Evolutionary conservation across 169 alveolate species (phyloP).

Genomic region (Babesia ovata): DNA sequence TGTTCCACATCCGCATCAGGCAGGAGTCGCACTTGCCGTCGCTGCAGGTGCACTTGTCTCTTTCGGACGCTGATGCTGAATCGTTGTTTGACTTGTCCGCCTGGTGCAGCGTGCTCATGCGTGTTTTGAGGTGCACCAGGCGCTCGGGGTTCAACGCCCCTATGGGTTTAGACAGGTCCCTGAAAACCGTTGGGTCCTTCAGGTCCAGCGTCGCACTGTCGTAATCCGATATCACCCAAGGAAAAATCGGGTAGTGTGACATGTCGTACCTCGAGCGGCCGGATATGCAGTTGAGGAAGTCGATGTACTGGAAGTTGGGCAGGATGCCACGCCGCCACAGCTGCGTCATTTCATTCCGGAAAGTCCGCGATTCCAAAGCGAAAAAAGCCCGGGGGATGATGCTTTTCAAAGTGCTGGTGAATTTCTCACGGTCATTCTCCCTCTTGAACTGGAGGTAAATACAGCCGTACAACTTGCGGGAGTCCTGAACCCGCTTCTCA

Average conservation of each 20-base stretch:
- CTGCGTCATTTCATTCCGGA: slow-evolving; percentile 73
- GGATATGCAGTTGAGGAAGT: slow-evolving; percentile 89
- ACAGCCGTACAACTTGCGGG: slow-evolving; percentile 74
- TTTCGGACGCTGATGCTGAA: slow-evolving; percentile 14
- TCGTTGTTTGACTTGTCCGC: background rate
- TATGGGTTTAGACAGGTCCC: slow-evolving; percentile 91
- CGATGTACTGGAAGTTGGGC: slow-evolving; percentile 93
- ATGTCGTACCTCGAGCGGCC: slow-evolving; percentile 92
- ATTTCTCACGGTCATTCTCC: slow-evolving; percentile 74
- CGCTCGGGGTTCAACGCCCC: slow-evolving; percentile 88
- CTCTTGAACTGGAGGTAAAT: slow-evolving; percentile 76
- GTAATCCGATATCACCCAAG: slow-evolving; percentile 93
- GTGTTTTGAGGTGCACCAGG: slow-evolving; percentile 77
- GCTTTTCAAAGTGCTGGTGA: slow-evolving; percentile 65
- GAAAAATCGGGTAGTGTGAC: slow-evolving; percentile 96
- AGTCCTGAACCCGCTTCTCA: slow-evolving; percentile 23
- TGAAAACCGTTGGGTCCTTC: slow-evolving; percentile 72
- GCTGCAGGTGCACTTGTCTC: slow-evolving; percentile 35
- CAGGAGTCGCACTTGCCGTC: slow-evolving; percentile 52
- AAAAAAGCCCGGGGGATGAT: slow-evolving; percentile 67
- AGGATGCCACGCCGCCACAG: slow-evolving; percentile 90
- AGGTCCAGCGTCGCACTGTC: slow-evolving; percentile 70
- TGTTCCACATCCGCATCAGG: slow-evolving; percentile 46
- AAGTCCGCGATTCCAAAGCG: slow-evolving; percentile 74
- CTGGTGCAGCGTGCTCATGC: slow-evolving; percentile 77